Evolutionary conservation across 225 moss, liverwort and hornwort species (phyloP), one percentile per base, ranked within the genome.

Genomic region (Pseudoscleropodium purum): DNA sequence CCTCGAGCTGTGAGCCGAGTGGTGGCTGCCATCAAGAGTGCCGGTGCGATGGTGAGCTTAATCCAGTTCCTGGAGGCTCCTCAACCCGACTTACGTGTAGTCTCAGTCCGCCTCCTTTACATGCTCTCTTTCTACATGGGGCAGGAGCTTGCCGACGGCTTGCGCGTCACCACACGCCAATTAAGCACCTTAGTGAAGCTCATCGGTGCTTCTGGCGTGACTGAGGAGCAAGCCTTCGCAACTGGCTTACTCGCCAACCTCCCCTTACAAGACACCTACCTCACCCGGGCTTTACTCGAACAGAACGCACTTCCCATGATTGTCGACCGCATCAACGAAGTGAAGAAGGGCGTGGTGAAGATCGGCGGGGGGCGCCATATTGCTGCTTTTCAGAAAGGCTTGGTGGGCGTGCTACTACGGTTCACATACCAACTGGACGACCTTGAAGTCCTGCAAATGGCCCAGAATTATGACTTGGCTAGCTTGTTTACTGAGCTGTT

Each of bases 1-100:
- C 91, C 92, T 12, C 74, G 87, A 56, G 93, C 95, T 9, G 95
- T 97, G 39, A 89, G 92, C 83, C 93, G 83, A 75, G 95, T 99
- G 34, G 96, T 98, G 25, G 81, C 94, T 27, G 94, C 96, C 34
- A 98, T 98, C 95, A 96, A 95, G 86, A 97, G 93, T 78, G 93
- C 95, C 37, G 95, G 95, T 25, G 95, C 95, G 29, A 94, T 91
- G 66, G 93, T 95, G 83, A 93, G 82, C 92, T 82, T 95, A 68
- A 95, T 95, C 63, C 93, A 95, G 80, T 95, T 95, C 87, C 85
- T 95, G 15, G 95, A 95, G 84, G 95, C 95, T 10, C 94, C 95
- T 4, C 95, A 95, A 70, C 68, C 81, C 3, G 94, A 95, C 43
- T 89, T 95, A 61, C 92, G 95, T 15, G 62, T 92, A 6, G 90